phyloP scores from a whole-genome alignment of 768 basidiomycete species.

The Russula compacta region DNA sequence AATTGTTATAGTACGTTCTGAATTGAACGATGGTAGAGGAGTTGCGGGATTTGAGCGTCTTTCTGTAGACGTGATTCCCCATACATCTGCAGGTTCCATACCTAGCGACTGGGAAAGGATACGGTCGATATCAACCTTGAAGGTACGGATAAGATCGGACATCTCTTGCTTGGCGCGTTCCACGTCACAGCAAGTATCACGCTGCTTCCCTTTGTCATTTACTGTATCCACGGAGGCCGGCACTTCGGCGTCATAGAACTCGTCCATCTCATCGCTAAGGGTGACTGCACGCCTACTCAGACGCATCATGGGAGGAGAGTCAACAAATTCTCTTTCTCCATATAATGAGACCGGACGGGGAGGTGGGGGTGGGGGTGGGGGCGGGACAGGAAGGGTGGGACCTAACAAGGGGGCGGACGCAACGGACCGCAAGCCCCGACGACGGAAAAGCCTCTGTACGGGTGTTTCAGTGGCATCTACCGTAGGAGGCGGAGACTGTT shows the following conservation, averaged over 20 bases:
- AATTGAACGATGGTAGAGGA: neutral
- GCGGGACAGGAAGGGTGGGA: slow-evolving; percentile 16
- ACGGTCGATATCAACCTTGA: slow-evolving; percentile 45
- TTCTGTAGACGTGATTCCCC: neutral
- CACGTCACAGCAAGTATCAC: slow-evolving; percentile 35
- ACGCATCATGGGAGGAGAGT: neutral
- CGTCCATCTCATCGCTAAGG: slow-evolving; percentile 6
- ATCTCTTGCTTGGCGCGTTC: slow-evolving; percentile 43
- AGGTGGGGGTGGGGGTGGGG: slow-evolving; percentile 22
- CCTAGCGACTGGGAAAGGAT: slow-evolving; percentile 35
- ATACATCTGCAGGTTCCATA: slow-evolving; percentile 17
- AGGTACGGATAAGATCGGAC: slow-evolving; percentile 36
- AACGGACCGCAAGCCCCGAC: slow-evolving; percentile 14
- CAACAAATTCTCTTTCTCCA: neutral
- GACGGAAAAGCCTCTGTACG: slow-evolving; percentile 10
- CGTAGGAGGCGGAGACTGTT: neutral
- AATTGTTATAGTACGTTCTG: neutral
- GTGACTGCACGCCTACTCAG: neutral
- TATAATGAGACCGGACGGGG: slow-evolving; percentile 13
- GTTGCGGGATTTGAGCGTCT: neutral
- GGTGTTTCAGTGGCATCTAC: neutral
- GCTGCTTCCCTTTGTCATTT: slow-evolving; percentile 1
- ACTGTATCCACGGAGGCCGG: neutral
- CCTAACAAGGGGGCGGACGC: slow-evolving; percentile 10
- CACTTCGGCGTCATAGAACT: neutral